Evolutionary conservation across 192 early-diverging fungal genomes (phyloP), one percentile per base, ranked within the genome.

Genomic region (Coemansia sp.): DNA sequence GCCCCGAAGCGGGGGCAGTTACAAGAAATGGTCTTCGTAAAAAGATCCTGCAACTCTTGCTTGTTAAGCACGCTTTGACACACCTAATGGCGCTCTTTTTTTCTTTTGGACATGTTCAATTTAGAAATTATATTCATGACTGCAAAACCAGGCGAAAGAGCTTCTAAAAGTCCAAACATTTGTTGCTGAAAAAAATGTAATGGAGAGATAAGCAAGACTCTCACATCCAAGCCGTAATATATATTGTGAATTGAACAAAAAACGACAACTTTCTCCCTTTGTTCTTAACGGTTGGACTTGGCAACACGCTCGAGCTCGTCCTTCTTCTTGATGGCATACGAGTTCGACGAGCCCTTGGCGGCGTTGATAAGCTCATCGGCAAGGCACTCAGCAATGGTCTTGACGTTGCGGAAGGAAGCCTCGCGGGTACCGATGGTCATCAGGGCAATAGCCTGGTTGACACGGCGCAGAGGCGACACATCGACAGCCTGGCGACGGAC

Each of bases 261-360:
- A 40, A 59, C 57, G 14, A 45, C 42, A 12, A 38, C 7, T 59
- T 34, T 40, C 25, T 40, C 57, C 57, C 34, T 59, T 59, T 25
- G 90, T 89, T 30, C 75, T 83, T 83, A 83, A 72, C 80, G 82
- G 82, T 84, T 84, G 62, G 72, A 74, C 83, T 84, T 84, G 75
- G 83, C 83, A 59, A 84, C 83, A 75, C 83, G 83, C 75, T 93
- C 93, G 61, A 96, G 84, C 80, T 96, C 95, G 84, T 96, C 96
- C 93, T 99, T 99, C 95, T 97, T 97, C 90, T 97, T 99, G 92
- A 97, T 99, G 73, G 96, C 96, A 83, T 99, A 99, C 68, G 95
- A 96, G 91, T 99, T 99, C 83, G 96, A 94, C 60, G 95, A 96
- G 66, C 96, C 95, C 95, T 90, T 92, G 75, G 91, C 90, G 68